Evolutionary conservation across 257 asterid species (phyloP), one percentile per base, ranked within the genome.

Genomic region (Solanum peruvianum): DNA sequence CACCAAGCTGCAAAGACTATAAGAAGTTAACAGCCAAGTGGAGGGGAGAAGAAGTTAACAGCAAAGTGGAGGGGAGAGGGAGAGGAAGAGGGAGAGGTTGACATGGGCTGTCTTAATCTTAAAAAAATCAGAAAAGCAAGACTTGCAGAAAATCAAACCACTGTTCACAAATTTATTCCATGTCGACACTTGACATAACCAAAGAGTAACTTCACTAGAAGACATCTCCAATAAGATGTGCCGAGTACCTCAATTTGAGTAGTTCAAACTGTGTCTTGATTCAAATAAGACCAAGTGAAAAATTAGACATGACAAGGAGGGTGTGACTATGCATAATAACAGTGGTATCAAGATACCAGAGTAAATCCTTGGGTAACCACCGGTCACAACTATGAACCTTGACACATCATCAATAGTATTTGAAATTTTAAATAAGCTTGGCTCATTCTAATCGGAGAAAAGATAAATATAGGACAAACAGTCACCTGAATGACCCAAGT

Each of bases 401-500:
- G 18, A 27, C 42, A 6, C 52, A 78, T 47, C 1, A 12, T 73
- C 82, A 76, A 13, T 78, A 27, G 11, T 5, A 3, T 21, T 49
- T 49, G 45, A 81, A 49, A 49, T 16, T 8, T 14, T 47, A 4
- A 47, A 18, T 15, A 27, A 16, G 1, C 13, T 27, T 0, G 7
- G 18, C 11, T 9, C 67, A 29, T 47, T 47, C 27, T 80, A 44
- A 27, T 2, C 1, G 45, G 10, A 18, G 45, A 31, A 18, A 49
- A 49, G 85, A 49, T 2, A 49, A 29, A 73, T 29, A 6, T 31
- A 66, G 23, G 14, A 67, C 42, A 69, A 60, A 41, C 18, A 89
- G 93, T 91, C 87, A 96, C 98, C 84, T 95, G 88, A 95, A 95
- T 44, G 98, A 90, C 82, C 98, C 98, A 88, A 96, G 99, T 18